A percentile compares a stretch with the other conserved stretches of the same genome.
These are phyloP conservation scores for Tubosaeta sp. DNA, from an alignment of 768 basidiomycete genomes.

Conservation along the genomic window DNA sequence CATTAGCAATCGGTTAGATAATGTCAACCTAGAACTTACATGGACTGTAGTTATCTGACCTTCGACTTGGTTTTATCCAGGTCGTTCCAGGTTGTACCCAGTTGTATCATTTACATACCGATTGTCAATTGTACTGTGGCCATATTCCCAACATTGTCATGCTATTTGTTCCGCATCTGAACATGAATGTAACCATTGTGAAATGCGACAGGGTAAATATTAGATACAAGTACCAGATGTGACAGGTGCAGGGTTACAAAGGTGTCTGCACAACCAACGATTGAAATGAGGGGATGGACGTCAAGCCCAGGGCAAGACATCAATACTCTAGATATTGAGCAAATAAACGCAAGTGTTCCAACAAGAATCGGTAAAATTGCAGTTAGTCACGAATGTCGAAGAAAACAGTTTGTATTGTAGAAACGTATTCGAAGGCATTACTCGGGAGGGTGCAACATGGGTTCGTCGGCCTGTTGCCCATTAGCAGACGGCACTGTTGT, in stretches of 20 bases:
- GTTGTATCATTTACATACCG: conserved; percentile 22
- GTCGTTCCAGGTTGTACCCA: conserved; percentile 8
- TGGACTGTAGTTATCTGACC: conserved; percentile 11
- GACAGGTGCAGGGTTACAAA: not conserved
- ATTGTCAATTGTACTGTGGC: conserved; percentile 17
- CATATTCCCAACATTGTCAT: conserved; percentile 11
- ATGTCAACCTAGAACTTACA: conserved; percentile 7
- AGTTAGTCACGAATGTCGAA: not conserved
- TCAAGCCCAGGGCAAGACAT: not conserved
- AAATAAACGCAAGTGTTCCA: not conserved
- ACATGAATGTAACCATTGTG: conserved; percentile 2
- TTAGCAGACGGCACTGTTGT: conserved; percentile 5
- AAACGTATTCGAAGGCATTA: conserved; percentile 3
- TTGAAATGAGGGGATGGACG: conserved; percentile 3
- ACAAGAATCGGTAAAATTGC: not conserved
- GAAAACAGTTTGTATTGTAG: conserved; percentile 1
- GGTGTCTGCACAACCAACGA: conserved; percentile 4
- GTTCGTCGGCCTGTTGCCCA: conserved; percentile 6
- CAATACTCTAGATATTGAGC: conserved; percentile 6
- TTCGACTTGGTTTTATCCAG: conserved; percentile 2
- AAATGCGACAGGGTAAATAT: conserved; percentile 1
- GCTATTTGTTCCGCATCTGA: conserved; percentile 1
- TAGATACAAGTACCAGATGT: not conserved
- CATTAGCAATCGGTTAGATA: conserved; percentile 4
- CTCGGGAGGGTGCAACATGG: conserved; percentile 4